Evolutionary conservation across 192 early-diverging fungal species (phyloP).

Genomic region (Ambispora gerdemannii): DNA sequence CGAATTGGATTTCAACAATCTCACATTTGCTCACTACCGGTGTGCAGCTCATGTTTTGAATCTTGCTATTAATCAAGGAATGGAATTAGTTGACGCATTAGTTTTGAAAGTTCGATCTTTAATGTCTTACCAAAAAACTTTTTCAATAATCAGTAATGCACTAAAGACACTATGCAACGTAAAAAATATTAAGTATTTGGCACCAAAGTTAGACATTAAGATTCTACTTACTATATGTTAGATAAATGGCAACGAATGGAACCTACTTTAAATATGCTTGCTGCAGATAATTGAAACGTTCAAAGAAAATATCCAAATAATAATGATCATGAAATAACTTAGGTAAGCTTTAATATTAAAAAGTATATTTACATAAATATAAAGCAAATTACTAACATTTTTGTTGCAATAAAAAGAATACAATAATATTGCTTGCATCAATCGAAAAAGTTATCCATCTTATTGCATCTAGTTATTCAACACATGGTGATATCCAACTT

Average conservation of each 20-base stretch:
- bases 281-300: background rate
- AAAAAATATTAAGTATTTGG: slow-evolving; percentile 2
- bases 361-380: background rate
- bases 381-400: background rate
- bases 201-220: background rate
- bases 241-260: background rate
- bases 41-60: slow-evolving; percentile 20
- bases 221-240: background rate
- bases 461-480: slow-evolving; percentile 3
- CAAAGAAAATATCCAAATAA: background rate
- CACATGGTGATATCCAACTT: slow-evolving; percentile 1
- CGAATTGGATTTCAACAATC: background rate
- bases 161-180: background rate
- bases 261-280: background rate
- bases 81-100: background rate
- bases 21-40: background rate
- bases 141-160: background rate
- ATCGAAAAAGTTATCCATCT: background rate
- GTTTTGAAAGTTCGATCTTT: background rate
- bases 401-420: slow-evolving; percentile 8
- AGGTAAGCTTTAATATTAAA: background rate
- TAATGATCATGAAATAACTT: background rate
- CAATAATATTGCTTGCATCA: slow-evolving; percentile 1
- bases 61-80: slow-evolving; percentile 5
- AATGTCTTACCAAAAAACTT: background rate